phyloP scores from a whole-genome alignment of 2,329 filamentous ascomycete genomes.

The Clonostachys chloroleuca region DNA sequence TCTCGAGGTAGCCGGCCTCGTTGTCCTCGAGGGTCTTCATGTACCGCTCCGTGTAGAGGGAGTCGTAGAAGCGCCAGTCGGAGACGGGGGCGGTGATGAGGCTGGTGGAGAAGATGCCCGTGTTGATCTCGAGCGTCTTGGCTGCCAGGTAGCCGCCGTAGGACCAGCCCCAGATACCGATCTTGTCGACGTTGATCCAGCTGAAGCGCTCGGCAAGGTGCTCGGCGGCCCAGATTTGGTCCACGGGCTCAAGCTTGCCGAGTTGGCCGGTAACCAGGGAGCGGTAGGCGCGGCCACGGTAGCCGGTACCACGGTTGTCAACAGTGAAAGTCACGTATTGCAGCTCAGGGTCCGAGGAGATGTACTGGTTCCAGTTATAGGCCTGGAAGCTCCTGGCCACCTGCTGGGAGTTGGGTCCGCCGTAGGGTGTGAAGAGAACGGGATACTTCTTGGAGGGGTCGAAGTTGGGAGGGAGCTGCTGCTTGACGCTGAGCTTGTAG shows the following conservation, averaged over 20 bases:
- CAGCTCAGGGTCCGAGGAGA: constrained; percentile 63
- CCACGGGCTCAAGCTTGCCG: constrained; percentile 57
- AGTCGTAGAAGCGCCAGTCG: constrained; percentile 70
- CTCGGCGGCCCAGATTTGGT: constrained; percentile 64
- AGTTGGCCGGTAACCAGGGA: constrained; percentile 53
- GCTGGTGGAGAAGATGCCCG: constrained; percentile 56
- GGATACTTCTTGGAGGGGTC: constrained; percentile 60
- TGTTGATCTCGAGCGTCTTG: constrained; percentile 61
- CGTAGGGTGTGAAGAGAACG: constrained; percentile 63
- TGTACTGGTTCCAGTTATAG: constrained; percentile 57
- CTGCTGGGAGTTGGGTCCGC: constrained; percentile 60
- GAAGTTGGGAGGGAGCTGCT: constrained; percentile 62
- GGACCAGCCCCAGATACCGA: constrained; percentile 67
- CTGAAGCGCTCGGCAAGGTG: constrained; percentile 41
- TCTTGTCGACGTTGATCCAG: constrained; percentile 53
- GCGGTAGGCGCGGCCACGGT: constrained; percentile 59
- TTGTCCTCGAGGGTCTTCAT: constrained; percentile 61
- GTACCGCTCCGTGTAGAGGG: constrained; percentile 68
- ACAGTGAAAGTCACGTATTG: constrained; percentile 65
- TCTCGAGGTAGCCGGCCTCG: constrained; percentile 53
- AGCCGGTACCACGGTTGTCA: constrained; percentile 64
- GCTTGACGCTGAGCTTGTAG: constrained; percentile 59
- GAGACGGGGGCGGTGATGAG: constrained; percentile 62
- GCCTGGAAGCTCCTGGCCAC: constrained; percentile 52
- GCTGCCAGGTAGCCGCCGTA: constrained; percentile 63